These are phyloP conservation scores for Boletellus emodensis DNA, from an alignment of 768 basidiomycete species.

Conservation along the genomic window DNA sequence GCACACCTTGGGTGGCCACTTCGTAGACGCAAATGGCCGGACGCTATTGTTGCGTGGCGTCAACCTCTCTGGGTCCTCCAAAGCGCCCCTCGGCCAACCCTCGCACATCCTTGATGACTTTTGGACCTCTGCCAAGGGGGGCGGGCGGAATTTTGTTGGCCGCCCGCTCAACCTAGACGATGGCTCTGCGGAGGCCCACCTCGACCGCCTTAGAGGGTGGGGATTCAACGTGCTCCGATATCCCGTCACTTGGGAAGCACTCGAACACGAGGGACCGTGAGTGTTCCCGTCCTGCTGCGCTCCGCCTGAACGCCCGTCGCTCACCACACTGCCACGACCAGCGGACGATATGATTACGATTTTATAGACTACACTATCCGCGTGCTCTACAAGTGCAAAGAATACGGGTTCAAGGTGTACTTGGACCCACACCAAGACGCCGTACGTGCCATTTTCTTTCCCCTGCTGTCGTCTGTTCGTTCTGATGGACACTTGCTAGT, in stretches of 20 bases:
- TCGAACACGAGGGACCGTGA: conserved; percentile 95
- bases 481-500: conserved; percentile 41
- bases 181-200: conserved; percentile 79
- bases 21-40: conserved; percentile 72
- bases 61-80: conserved; percentile 87
- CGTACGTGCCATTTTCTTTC: conserved; percentile 46
- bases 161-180: conserved; percentile 83
- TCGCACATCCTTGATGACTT: conserved; percentile 69
- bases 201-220: conserved; percentile 85
- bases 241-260: conserved; percentile 90
- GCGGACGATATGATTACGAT: conserved; percentile 84
- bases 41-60: conserved; percentile 88
- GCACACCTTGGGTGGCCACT: conserved; percentile 64
- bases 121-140: conserved; percentile 74
- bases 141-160: conserved; percentile 68
- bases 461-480: neutral
- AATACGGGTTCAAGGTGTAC: conserved; percentile 86
- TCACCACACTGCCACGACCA: conserved; percentile 28
- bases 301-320: neutral
- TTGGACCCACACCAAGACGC: conserved; percentile 97
- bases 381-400: conserved; percentile 86
- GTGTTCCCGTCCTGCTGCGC: too few relatives aligned
- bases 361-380: conserved; percentile 91
- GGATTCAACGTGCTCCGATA: conserved; percentile 85
- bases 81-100: conserved; percentile 71